Evolutionary conservation across 768 basidiomycete species (phyloP).

Genomic region (Russula emetica): DNA sequence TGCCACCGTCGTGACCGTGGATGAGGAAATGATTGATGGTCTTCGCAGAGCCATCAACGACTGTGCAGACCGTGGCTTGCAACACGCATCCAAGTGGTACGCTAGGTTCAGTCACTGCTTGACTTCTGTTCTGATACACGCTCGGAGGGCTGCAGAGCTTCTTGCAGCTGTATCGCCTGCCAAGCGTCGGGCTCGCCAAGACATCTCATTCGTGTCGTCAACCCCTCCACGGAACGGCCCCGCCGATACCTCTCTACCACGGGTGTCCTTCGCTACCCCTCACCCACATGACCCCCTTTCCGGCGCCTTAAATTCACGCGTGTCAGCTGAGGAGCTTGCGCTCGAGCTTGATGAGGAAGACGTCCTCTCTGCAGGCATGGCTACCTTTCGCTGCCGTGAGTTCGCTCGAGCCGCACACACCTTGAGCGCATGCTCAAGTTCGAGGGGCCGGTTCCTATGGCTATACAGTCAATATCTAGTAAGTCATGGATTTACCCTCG

Average conservation of each 20-base stretch:
- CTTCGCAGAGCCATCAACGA: constrained; percentile 62
- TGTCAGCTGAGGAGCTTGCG: constrained; percentile 27
- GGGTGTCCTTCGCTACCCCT: constrained; percentile 19
- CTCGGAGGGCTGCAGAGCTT: constrained; percentile 69
- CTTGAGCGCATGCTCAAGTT: constrained; percentile 60
- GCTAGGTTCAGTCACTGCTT: constrained; percentile 19
- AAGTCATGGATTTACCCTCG: constrained; percentile 35
- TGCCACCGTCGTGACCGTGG: constrained; percentile 33
- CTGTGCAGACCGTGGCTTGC: constrained; percentile 68
- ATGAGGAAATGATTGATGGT: constrained; percentile 50
- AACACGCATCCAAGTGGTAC: constrained; percentile 74
- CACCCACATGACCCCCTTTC: constrained; percentile 22
- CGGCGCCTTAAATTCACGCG: constrained; percentile 14
- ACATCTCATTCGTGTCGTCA: constrained; percentile 50
- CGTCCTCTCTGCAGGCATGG: constrained; percentile 61
- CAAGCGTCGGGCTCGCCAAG: constrained; percentile 40
- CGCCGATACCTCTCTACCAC: constrained; percentile 29
- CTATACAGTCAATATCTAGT: constrained; percentile 86
- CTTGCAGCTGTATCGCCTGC: constrained; percentile 53
- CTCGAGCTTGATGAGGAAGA: constrained; percentile 66
- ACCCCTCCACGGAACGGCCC: constrained; percentile 44
- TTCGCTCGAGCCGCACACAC: constrained; percentile 66
- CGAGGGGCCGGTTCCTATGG: constrained; percentile 70
- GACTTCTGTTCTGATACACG: constrained; percentile 10
- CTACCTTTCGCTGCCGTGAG: constrained; percentile 74